Base-by-base conservation (phyloP, 345 rosid species). In the Limnanthes douglasii region DNA sequence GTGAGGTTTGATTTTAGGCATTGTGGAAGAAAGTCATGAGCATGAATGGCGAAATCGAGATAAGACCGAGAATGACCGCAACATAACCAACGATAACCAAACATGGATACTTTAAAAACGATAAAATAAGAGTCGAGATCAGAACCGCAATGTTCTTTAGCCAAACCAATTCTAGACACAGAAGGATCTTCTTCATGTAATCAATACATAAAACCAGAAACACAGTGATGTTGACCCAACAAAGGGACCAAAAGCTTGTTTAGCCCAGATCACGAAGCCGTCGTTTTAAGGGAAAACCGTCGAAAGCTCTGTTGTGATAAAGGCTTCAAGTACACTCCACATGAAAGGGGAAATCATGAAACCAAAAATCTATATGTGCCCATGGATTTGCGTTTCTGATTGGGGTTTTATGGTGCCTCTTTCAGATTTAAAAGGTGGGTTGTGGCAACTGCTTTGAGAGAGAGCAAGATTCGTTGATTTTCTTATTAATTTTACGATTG, bases 261-360 rank as follows among this genome's bases (percentile, higher is more conserved):
- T 39, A 5, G 73, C 76, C 88, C 83, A 78, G n/a, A 78, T 57
- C 1, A 78, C 83, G 5, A 60, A 73, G 17, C 83, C 83, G 1
- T 83, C 88, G 10, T 78, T 65, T 0, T 76, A 82, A 0, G 88
- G 88, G 34, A 72, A 70, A 1, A 78, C 55, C 2, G 83, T 70
- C 40, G 79, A 59, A 36, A 78, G 90, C 56, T 73, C 90, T 0
- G 90, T 83, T 0, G 90, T 73, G 67, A 78, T 55, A 4, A 78
- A 51, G n/a, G 90, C 79, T 42, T 78, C 90, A 1, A 83, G 90
- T 15, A 73, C 37, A 43, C 76, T 65, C 90, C 83, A 78, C 8
- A 78, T 53, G 49, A 73, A 73, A 0, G 90, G 90, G 50, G 70
- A 73, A 28, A 70, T 46, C 3, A 70, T 39, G 66, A 78, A 73